A percentile compares a stretch with the other conserved stretches of the same genome.
Conservation (phyloP, 768 basidiomycete genomes). For the Boletus coccyginus region DNA sequence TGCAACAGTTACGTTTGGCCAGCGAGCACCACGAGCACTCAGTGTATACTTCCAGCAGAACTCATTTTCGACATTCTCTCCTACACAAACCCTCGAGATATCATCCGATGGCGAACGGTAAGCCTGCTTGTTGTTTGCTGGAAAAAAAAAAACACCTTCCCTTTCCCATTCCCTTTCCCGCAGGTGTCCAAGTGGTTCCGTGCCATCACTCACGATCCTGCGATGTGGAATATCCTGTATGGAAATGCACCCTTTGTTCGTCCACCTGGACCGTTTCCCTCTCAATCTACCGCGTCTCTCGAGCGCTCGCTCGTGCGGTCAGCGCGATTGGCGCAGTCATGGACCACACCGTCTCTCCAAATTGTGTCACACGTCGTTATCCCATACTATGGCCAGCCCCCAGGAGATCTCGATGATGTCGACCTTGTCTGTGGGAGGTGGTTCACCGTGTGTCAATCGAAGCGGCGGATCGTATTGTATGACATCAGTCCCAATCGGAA, state of each 20-base stretch:
- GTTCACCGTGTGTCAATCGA: neutral
- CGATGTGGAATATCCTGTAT: neutral
- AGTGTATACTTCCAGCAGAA: neutral
- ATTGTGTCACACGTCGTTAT: neutral
- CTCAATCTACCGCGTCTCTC: neutral
- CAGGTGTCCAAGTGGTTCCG: neutral
- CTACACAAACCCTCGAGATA: neutral
- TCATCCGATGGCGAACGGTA: neutral
- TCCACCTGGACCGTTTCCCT: neutral
- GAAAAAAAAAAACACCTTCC: too few species aligned
- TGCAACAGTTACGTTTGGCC: too few species aligned
- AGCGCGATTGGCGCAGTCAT: neutral
- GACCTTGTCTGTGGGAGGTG: neutral
- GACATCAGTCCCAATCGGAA: neutral
- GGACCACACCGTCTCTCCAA: neutral
- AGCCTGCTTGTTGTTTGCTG: neutral
- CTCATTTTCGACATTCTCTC: neutral
- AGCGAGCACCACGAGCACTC: too few species aligned
- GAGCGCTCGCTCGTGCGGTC: neutral
- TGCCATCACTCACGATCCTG: neutral
- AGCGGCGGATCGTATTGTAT: neutral
- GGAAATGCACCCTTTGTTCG: neutral
- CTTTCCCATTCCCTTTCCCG: neutral
- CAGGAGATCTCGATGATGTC: neutral
- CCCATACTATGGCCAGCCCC: neutral